Conservation (phyloP, 2,329 filamentous ascomycete species). For the Nemania sp. region DNA sequence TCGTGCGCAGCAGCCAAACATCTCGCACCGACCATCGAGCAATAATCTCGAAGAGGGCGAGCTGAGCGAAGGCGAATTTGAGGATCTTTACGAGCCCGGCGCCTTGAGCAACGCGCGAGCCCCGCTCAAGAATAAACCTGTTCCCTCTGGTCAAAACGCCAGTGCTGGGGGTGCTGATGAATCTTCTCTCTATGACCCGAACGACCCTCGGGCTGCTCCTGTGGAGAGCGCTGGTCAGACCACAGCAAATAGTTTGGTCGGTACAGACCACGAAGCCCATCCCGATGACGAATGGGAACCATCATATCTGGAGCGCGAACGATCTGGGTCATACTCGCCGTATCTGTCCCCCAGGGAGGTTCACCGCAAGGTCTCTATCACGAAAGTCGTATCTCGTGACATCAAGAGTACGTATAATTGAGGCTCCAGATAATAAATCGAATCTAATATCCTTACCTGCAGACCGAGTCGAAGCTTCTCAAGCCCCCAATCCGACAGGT, state of each 20-base stretch:
- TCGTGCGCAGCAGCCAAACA: slow-evolving; percentile 3
- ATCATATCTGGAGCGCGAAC: slow-evolving; percentile 45
- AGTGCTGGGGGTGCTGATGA: slow-evolving; percentile 40
- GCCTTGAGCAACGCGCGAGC: slow-evolving; percentile 17
- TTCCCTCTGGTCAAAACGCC: slow-evolving; percentile 27
- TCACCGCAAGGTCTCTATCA: slow-evolving; percentile 36
- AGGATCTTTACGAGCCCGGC: slow-evolving; percentile 58
- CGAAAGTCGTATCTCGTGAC: slow-evolving; percentile 29
- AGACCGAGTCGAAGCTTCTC: slow-evolving; percentile 9
- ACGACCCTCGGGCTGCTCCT: slow-evolving; percentile 35
- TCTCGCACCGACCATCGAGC: slow-evolving; percentile 8
- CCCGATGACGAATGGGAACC: slow-evolving; percentile 37
- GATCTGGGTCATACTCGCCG: slow-evolving; percentile 59
- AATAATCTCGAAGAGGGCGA: slow-evolving; percentile 70
- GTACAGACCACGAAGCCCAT: slow-evolving; percentile 33
- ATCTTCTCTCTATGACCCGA: slow-evolving; percentile 41
- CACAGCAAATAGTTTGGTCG: slow-evolving; percentile 30
- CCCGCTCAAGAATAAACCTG: slow-evolving; percentile 8
- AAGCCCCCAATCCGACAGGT: not conserved
- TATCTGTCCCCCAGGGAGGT: slow-evolving; percentile 56
- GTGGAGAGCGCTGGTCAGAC: slow-evolving; percentile 32
- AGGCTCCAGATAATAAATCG: not conserved
- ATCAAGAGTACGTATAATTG: slow-evolving; percentile 32
- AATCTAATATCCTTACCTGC: slow-evolving; percentile 14
- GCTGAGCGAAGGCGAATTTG: slow-evolving; percentile 72